Percentiles rank a stretch among this genome's conserved stretches.
These are phyloP conservation scores for Trichoderma reesei DNA, from an alignment of 495 filamentous ascomycete genomes.

Conservation along the genomic window DNA sequence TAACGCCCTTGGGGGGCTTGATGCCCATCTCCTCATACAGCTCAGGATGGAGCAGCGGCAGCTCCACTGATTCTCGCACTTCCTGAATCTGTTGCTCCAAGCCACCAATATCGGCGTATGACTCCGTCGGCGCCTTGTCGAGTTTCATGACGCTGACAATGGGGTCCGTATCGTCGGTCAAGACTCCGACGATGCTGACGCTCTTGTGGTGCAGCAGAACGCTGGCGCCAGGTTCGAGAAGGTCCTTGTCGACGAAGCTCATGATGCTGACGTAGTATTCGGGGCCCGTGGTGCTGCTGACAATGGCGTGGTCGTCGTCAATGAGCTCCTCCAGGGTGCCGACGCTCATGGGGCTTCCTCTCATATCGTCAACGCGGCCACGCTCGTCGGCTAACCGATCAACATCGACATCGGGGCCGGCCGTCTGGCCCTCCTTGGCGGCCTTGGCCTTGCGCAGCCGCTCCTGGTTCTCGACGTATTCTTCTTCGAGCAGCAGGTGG, in stretches of 20 bases:
- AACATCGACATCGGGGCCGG: constrained; percentile 51
- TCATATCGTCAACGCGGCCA: constrained; percentile 95
- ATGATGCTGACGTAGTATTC: constrained; percentile 99
- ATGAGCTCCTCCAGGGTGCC: constrained; percentile 98
- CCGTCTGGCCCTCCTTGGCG: constrained; percentile 52
- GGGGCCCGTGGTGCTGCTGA: constrained; percentile 91
- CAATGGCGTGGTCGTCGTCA: constrained; percentile 98
- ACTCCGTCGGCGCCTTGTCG: constrained; percentile 96
- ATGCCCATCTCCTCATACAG: constrained; percentile 99
- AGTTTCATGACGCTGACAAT: constrained; percentile 99
- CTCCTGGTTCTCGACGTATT: constrained; percentile 98
- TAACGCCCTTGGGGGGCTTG: constrained; percentile 98
- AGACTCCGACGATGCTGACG: constrained; percentile 92
- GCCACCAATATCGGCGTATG: constrained; percentile 97
- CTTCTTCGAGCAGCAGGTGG: constrained; percentile 91
- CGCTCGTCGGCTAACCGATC: constrained; percentile 92
- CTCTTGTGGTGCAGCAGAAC: constrained; percentile 96
- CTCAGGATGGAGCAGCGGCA: constrained; percentile 92
- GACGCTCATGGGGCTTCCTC: constrained; percentile 96
- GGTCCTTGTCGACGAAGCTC: constrained; percentile 99
- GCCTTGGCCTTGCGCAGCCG: constrained; percentile 85
- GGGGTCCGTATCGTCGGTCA: constrained; percentile 94
- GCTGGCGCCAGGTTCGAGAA: constrained; percentile 91
- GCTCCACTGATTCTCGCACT: constrained; percentile 91
- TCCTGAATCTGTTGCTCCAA: constrained; percentile 94